Conservation (phyloP, 163 green algal species). For the Chloromonas sp. region DNA sequence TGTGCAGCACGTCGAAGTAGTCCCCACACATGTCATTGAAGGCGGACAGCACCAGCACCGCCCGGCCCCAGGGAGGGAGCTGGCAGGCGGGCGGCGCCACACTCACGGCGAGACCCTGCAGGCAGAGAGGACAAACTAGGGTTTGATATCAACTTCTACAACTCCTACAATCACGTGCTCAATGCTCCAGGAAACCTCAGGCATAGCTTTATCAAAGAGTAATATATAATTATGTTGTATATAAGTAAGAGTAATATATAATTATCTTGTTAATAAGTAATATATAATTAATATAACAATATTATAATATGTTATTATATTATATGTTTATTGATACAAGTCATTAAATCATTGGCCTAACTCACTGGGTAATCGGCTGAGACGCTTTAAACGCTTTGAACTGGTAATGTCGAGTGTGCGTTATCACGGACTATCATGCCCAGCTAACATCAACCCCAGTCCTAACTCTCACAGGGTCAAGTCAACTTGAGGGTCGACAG, state of each 20-base stretch:
- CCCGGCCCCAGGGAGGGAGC: conserved; percentile 35
- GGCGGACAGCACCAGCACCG: conserved; percentile 35
- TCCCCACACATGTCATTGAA: conserved; percentile 58
- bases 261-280: too few relatives aligned
- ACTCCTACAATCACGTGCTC: not conserved
- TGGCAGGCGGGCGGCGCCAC: conserved; percentile 22
- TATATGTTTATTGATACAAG: too few relatives aligned
- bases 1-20: conserved; percentile 54
- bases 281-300: too few relatives aligned
- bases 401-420: not conserved
- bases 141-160: not conserved
- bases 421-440: not conserved
- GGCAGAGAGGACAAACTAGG: not conserved
- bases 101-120: conserved; percentile 39
- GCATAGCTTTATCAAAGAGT: not conserved
- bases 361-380: too few relatives aligned
- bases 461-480: not conserved
- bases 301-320: too few relatives aligned
- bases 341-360: too few relatives aligned
- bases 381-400: too few relatives aligned
- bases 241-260: too few relatives aligned
- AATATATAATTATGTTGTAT: too few relatives aligned
- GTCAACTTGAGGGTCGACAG: not conserved
- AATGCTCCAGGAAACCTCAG: not conserved
- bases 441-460: not conserved